These are phyloP conservation scores for Lentinus brumalis DNA, from an alignment of 768 basidiomycete species.

Conservation along the genomic window DNA sequence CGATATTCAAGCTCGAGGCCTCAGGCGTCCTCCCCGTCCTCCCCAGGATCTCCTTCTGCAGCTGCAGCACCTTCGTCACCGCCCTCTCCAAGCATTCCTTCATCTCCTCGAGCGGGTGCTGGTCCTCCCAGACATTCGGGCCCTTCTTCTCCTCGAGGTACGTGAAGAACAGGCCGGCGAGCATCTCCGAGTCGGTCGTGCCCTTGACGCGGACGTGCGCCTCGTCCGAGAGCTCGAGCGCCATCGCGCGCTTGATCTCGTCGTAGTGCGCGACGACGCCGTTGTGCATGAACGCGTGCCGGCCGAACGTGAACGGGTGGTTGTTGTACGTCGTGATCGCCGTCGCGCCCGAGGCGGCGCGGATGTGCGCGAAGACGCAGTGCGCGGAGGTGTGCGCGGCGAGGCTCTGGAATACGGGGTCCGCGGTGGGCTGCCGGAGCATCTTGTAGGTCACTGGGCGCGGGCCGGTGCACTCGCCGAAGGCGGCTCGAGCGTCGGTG, in stretches of 20 bases:
- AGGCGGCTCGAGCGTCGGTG: constrained; percentile 22
- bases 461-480: constrained; percentile 27
- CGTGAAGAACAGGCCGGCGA: constrained; percentile 36
- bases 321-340: constrained; percentile 29
- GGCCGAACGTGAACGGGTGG: constrained; percentile 33
- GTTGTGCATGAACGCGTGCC: constrained; percentile 35
- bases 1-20: constrained; percentile 34
- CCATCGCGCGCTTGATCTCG: constrained; percentile 18
- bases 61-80: constrained; percentile 26
- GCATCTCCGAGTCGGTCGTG: constrained; percentile 33
- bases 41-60: constrained; percentile 24
- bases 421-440: constrained; percentile 29
- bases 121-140: constrained; percentile 23
- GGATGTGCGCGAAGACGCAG: constrained; percentile 34
- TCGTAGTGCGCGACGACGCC: constrained; percentile 30
- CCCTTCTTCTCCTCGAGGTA: constrained; percentile 26
- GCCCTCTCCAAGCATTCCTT: constrained; percentile 27
- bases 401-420: constrained; percentile 28
- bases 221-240: constrained; percentile 19
- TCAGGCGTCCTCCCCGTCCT: constrained; percentile 18
- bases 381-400: constrained; percentile 28
- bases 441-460: constrained; percentile 28
- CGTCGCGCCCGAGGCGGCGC: constrained; percentile 29
- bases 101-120: constrained; percentile 29
- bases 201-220: constrained; percentile 28